phyloP scores from a whole-genome alignment of 345 rosid species.

The Gossypium rotundifolium region DNA sequence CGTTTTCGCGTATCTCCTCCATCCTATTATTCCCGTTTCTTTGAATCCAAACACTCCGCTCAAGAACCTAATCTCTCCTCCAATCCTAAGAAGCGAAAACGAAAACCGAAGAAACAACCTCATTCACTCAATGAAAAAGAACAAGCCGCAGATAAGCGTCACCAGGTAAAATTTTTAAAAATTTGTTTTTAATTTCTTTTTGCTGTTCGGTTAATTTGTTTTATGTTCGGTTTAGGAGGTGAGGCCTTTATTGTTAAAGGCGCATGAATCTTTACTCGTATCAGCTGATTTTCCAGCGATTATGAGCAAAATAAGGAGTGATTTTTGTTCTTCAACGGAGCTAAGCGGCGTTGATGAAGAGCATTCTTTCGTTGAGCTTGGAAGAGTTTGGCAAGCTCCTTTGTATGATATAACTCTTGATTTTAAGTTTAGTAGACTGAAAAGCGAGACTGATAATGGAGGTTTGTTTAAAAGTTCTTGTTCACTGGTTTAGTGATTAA shows the following conservation, averaged over 20 bases:
- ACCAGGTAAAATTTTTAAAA: slow-evolving; percentile 36
- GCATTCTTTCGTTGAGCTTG: slow-evolving; percentile 55
- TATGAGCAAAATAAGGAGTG: slow-evolving; percentile 35
- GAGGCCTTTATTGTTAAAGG: slow-evolving; percentile 44
- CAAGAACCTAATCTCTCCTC: slow-evolving; percentile 16
- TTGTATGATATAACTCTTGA: slow-evolving; percentile 7
- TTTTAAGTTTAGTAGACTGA: not conserved
- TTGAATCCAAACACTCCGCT: slow-evolving; percentile 30
- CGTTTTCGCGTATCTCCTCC: slow-evolving; percentile 58
- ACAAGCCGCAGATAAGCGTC: slow-evolving; percentile 55
- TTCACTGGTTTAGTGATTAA: not conserved
- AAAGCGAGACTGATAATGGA: not conserved
- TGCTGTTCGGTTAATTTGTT: not conserved
- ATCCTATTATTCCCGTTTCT: slow-evolving; percentile 72
- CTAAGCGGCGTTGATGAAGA: slow-evolving; percentile 15
- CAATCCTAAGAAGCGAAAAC: slow-evolving; percentile 46
- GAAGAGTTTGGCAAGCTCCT: slow-evolving; percentile 48
- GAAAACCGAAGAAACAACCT: slow-evolving; percentile 32
- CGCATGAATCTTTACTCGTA: slow-evolving; percentile 37
- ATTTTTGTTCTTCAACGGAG: slow-evolving; percentile 19
- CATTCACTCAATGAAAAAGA: slow-evolving; percentile 51
- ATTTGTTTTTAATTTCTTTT: not conserved
- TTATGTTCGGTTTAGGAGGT: slow-evolving; percentile 30
- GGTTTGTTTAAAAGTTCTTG: not conserved
- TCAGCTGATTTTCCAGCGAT: slow-evolving; percentile 40